Evolutionary conservation across 78 protist genomes (phyloP).

Genomic region (Chrysochromulina tobinii): DNA sequence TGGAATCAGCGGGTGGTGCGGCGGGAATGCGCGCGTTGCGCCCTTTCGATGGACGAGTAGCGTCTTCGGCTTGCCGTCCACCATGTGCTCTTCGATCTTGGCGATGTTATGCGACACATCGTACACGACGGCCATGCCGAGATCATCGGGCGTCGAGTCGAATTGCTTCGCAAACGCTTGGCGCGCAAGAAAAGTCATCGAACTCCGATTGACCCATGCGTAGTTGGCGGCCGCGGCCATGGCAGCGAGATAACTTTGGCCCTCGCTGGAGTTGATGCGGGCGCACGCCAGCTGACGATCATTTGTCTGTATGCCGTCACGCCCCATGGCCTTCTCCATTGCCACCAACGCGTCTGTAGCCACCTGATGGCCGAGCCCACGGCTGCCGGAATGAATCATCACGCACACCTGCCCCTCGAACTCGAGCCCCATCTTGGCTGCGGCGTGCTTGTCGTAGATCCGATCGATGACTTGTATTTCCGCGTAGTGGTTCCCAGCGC

Average conservation of each 20-base stretch:
- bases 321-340: constrained; percentile 87
- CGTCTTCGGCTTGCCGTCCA: constrained; percentile 75
- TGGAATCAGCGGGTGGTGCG: constrained; percentile 94
- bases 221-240: constrained; percentile 95
- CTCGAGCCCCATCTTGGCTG: constrained; percentile 89
- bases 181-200: constrained; percentile 82
- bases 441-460: constrained; percentile 83
- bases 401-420: constrained; percentile 68
- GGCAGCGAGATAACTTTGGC: constrained; percentile 49
- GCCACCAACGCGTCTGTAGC: constrained; percentile 90
- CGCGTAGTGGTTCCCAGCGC: constrained; percentile 96
- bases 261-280: constrained; percentile 52
- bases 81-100: constrained; percentile 86
- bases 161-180: constrained; percentile 82
- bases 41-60: constrained; percentile 95
- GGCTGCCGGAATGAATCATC: constrained; percentile 88
- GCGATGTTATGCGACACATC: constrained; percentile 97
- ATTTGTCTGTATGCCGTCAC: constrained; percentile 77
- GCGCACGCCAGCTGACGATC: constrained; percentile 78
- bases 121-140: constrained; percentile 91
- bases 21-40: constrained; percentile 94
- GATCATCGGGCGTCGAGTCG: constrained; percentile 79
- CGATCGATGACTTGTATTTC: constrained; percentile 92
- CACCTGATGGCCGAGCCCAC: constrained; percentile 95
- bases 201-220: constrained; percentile 89